These are phyloP conservation scores for Penicillium griseofulvum DNA, from an alignment of 2,329 filamentous ascomycete species.

Conservation along the genomic window DNA sequence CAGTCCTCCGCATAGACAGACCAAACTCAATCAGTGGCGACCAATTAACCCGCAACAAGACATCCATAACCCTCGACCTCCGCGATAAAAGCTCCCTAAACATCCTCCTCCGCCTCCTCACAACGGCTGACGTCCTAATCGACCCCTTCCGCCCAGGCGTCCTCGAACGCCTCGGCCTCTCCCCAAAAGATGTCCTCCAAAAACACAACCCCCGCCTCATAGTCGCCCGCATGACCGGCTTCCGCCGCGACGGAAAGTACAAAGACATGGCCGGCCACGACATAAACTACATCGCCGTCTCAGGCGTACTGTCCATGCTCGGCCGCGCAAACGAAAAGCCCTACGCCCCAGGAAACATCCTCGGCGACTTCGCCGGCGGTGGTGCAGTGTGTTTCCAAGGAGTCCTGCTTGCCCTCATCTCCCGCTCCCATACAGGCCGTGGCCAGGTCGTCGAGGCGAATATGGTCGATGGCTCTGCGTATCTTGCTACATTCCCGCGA, in stretches of 20 bases:
- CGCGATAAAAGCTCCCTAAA: constrained; percentile 63
- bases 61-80: constrained; percentile 75
- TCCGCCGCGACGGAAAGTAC: constrained; percentile 82
- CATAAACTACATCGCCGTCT: constrained; percentile 93
- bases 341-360: constrained; percentile 75
- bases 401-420: constrained; percentile 73
- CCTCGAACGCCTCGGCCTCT: constrained; percentile 77
- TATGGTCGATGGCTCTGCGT: constrained; percentile 88
- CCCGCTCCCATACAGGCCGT: constrained; percentile 60
- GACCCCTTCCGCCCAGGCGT: constrained; percentile 93
- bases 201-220: constrained; percentile 71
- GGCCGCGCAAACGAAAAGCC: constrained; percentile 69
- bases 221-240: constrained; percentile 84
- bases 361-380: constrained; percentile 89
- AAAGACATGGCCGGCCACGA: constrained; percentile 88
- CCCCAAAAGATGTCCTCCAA: constrained; percentile 64
- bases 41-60: constrained; percentile 75
- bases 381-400: constrained; percentile 79
- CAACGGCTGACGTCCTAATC: constrained; percentile 72
- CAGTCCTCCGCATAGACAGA: constrained; percentile 81
- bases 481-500: constrained; percentile 75
- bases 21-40: constrained; percentile 58
- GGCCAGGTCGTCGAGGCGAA: constrained; percentile 94
- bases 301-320: constrained; percentile 73
- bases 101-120: constrained; percentile 65